phyloP scores from a whole-genome alignment of 805 yeast genomes.

The Kodamaea sagamina region DNA sequence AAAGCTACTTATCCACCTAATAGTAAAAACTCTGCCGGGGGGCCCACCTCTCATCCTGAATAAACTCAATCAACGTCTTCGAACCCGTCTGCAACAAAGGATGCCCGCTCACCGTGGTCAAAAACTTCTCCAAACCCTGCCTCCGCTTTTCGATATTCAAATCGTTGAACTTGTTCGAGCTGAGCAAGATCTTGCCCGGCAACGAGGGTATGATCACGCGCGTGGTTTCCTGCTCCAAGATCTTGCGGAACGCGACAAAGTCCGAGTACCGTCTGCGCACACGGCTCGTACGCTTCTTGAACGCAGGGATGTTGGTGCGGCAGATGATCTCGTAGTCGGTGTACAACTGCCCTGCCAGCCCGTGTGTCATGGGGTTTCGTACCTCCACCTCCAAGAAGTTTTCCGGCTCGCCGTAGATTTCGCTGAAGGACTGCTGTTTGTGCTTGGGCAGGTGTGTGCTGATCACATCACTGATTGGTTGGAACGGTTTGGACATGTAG shows the following conservation, averaged over 20 bases:
- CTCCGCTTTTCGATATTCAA: conserved; percentile 82
- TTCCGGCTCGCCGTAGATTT: conserved; percentile 92
- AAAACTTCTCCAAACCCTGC: conserved; percentile 78
- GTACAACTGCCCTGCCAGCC: conserved; percentile 62
- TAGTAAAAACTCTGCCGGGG: conserved; percentile 22
- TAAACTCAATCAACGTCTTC: conserved; percentile 72
- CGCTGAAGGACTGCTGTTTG: conserved; percentile 65
- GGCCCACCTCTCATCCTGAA: conserved; percentile 85
- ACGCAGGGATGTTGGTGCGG: conserved; percentile 88
- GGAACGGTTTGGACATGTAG: conserved; percentile 43
- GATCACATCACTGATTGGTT: conserved; percentile 45
- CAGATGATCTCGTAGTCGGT: conserved; percentile 93
- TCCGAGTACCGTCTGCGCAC: conserved; percentile 90
- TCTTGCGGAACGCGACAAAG: conserved; percentile 76
- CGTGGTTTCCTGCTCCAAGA: conserved; percentile 72
- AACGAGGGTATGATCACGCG: conserved; percentile 81
- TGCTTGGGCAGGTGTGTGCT: conserved; percentile 39
- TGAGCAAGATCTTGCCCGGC: conserved; percentile 82
- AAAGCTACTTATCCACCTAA: too few relatives aligned
- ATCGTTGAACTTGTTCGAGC: conserved; percentile 72
- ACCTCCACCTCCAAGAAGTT: conserved; percentile 87
- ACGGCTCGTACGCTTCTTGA: conserved; percentile 58
- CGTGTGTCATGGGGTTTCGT: conserved; percentile 76
- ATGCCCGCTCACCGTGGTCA: conserved; percentile 82
- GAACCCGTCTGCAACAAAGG: conserved; percentile 89